Evolutionary conservation across 768 basidiomycete genomes (phyloP).

Genomic region (Phylloporus scabripes): DNA sequence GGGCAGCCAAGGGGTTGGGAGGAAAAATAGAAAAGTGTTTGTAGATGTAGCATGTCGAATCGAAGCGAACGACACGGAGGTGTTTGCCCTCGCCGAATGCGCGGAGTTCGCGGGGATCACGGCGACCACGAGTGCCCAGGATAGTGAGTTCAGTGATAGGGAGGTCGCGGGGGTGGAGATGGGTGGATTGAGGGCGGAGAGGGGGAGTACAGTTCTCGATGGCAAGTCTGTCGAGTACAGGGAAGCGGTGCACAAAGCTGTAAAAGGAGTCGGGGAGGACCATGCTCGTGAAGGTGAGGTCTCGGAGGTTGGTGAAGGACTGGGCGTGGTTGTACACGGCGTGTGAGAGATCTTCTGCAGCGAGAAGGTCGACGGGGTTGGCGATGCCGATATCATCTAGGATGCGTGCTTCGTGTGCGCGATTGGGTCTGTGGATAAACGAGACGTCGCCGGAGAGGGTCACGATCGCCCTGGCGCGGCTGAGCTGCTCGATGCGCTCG

Average conservation of each 20-base stretch:
- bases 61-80: slow-evolving; percentile 39
- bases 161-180: slow-evolving; percentile 30
- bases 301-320: slow-evolving; percentile 33
- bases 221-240: slow-evolving; percentile 33
- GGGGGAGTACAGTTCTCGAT: slow-evolving; percentile 38
- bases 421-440: slow-evolving; percentile 12
- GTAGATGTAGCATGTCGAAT: slow-evolving; percentile 39
- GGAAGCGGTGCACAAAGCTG: slow-evolving; percentile 33
- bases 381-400: slow-evolving; percentile 19
- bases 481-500: slow-evolving; percentile 27
- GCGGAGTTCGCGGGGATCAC: slow-evolving; percentile 22
- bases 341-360: slow-evolving; percentile 11
- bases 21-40: slow-evolving; percentile 17
- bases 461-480: slow-evolving; percentile 22
- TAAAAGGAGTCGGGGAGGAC: slow-evolving; percentile 35
- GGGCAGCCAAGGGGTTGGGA: slow-evolving; percentile 5
- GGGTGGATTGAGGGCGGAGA: slow-evolving; percentile 13
- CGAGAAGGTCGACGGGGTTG: slow-evolving; percentile 20
- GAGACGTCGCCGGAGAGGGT: slow-evolving; percentile 14
- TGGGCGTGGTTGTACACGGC: slow-evolving; percentile 17
- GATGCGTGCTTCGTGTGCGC: slow-evolving; percentile 23
- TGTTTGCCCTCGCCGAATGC: slow-evolving; percentile 34
- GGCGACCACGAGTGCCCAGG: slow-evolving; percentile 30
- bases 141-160: slow-evolving; percentile 42
- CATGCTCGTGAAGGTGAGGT: slow-evolving; percentile 35